Percentiles rank a stretch among this genome's conserved stretches.
Evolutionary conservation across 805 yeast species (phyloP).

Genomic region (Yamadazyma insecticola): DNA sequence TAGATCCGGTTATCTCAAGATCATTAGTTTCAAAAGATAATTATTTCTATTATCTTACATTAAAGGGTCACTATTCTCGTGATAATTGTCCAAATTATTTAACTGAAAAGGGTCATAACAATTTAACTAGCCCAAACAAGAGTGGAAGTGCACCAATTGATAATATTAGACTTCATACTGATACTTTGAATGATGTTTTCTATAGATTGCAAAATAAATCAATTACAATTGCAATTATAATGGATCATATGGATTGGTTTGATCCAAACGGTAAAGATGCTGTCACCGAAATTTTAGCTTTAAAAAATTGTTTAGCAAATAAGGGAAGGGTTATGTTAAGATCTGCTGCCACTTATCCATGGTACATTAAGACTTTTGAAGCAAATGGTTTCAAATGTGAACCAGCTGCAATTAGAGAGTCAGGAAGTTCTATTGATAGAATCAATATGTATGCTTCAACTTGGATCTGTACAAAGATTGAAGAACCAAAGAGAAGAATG

Average conservation of each 20-base stretch:
- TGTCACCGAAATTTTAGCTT: slow-evolving; percentile 58
- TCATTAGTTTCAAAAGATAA: slow-evolving; percentile 66
- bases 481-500: slow-evolving; percentile 22
- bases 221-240: slow-evolving; percentile 71
- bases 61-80: slow-evolving; percentile 56
- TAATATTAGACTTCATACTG: slow-evolving; percentile 74
- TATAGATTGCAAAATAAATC: slow-evolving; percentile 58
- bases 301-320: slow-evolving; percentile 55
- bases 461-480: slow-evolving; percentile 68
- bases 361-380: slow-evolving; percentile 73
- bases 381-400: slow-evolving; percentile 60
- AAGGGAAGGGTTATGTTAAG: slow-evolving; percentile 76
- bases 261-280: slow-evolving; percentile 63
- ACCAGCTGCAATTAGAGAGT: slow-evolving; percentile 62
- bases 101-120: slow-evolving; percentile 52
- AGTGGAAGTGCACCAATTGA: slow-evolving; percentile 49
- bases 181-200: slow-evolving; percentile 70
- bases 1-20: slow-evolving; percentile 67
- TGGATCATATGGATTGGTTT: slow-evolving; percentile 95
- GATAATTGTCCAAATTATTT: slow-evolving; percentile 75
- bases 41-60: slow-evolving; percentile 70
- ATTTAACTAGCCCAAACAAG: slow-evolving; percentile 33
- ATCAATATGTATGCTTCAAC: slow-evolving; percentile 88
- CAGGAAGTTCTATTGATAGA: slow-evolving; percentile 68
- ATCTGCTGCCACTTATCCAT: slow-evolving; percentile 68